Evolutionary conservation across 495 filamentous ascomycete genomes (phyloP).

Genomic region (Hypoxylon fuscum): DNA sequence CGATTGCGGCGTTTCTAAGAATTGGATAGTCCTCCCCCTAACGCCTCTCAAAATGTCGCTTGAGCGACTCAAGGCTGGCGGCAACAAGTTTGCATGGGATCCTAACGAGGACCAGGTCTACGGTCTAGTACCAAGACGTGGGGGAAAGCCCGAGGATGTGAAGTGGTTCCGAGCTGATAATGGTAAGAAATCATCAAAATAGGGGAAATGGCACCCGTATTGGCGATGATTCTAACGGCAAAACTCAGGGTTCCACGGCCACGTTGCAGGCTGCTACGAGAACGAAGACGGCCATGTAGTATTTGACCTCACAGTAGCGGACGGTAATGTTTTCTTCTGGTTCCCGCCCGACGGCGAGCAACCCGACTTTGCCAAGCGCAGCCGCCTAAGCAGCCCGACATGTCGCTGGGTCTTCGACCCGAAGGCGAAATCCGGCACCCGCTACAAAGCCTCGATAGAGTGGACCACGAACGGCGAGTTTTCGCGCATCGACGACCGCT

Average conservation of each 20-base stretch:
- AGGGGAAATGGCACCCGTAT: not conserved
- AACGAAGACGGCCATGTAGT: constrained; percentile 57
- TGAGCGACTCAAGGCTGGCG: constrained; percentile 62
- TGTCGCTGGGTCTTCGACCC: constrained; percentile 65
- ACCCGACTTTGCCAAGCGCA: constrained; percentile 41
- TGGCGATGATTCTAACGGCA: too few species aligned
- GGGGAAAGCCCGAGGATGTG: constrained; percentile 59
- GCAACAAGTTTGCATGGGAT: constrained; percentile 66
- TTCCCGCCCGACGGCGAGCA: constrained; percentile 56
- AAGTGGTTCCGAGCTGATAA: constrained; percentile 59
- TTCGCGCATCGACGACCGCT: constrained; percentile 67
- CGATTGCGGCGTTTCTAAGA: constrained; percentile 62
- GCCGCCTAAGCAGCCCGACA: constrained; percentile 57
- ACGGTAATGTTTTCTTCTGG: constrained; percentile 66
- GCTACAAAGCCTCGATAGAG: constrained; percentile 44
- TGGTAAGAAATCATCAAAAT: constrained; percentile 47
- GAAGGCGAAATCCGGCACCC: constrained; percentile 48
- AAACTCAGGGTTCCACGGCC: constrained; percentile 56
- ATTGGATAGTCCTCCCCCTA: constrained; percentile 61
- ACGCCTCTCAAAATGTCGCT: constrained; percentile 61
- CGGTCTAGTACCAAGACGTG: constrained; percentile 58
- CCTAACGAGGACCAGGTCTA: constrained; percentile 61
- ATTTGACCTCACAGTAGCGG: constrained; percentile 64
- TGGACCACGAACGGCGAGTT: constrained; percentile 65
- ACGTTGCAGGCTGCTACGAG: constrained; percentile 62